Evolutionary conservation across 2,329 filamentous ascomycete genomes (phyloP).

Genomic region (Ambrosiella xylebori): DNA sequence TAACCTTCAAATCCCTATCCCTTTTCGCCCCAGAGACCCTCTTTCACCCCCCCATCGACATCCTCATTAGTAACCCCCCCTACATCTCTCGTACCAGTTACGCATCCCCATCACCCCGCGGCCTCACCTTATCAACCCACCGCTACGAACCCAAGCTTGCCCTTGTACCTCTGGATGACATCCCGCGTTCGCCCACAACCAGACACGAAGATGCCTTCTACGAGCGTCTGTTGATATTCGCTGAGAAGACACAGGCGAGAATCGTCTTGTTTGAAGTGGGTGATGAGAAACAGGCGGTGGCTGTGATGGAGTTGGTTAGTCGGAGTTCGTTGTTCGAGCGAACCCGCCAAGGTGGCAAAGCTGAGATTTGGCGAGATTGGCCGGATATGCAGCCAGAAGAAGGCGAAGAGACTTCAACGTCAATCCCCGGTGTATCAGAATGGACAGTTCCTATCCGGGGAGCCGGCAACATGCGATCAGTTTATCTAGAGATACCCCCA

Average conservation of each 20-base stretch:
- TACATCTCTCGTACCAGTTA: conserved; percentile 52
- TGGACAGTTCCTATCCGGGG: conserved; percentile 5
- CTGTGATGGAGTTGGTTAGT: conserved; percentile 30
- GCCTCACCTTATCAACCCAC: conserved; percentile 55
- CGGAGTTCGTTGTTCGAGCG: conserved; percentile 5
- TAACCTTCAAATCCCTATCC: conserved; percentile 13
- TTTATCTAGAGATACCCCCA: conserved; percentile 5
- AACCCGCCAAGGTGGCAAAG: conserved; percentile 16
- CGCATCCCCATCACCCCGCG: conserved; percentile 21
- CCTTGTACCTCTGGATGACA: conserved; percentile 38
- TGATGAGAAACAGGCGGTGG: conserved; percentile 46
- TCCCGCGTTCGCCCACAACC: conserved; percentile 20
- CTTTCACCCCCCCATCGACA: conserved; percentile 26
- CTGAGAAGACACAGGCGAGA: conserved; percentile 30
- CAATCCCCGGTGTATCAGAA: not conserved
- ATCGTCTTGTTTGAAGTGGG: conserved; percentile 55
- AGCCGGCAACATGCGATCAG: conserved; percentile 11
- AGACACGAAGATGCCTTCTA: conserved; percentile 46
- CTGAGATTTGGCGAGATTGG: conserved; percentile 60
- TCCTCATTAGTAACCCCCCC: conserved; percentile 78
- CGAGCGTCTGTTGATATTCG: conserved; percentile 41
- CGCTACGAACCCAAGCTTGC: conserved; percentile 67
- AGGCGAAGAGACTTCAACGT: not conserved
- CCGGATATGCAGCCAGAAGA: conserved; percentile 24
- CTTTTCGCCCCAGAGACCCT: not conserved